Base-by-base conservation (phyloP, 2,329 filamentous ascomycete species). In the Ophiostoma novo-ulmi region DNA sequence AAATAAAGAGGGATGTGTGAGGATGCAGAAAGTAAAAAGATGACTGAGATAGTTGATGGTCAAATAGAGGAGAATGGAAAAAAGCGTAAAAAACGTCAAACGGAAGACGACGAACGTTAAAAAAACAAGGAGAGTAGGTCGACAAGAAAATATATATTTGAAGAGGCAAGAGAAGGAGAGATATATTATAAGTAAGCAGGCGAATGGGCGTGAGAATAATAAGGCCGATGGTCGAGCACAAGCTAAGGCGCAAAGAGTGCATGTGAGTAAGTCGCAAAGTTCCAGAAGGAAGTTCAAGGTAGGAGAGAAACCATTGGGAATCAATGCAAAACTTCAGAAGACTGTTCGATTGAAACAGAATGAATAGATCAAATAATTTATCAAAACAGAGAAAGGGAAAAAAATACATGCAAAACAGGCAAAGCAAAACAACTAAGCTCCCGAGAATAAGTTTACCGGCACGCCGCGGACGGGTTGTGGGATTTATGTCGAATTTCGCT, bases 381-480 rank as follows among this genome's bases (percentile, higher is more conserved):
- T 6, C 8, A 65, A 22, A 66, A 13, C n/a, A 41, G 61, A n/a
- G 20, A 5, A n/a, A 64, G 8, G 58, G 6, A n/a, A 39, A 41
- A 39, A 66, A 41, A 22, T 26, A 31, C 22, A 39, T 41, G 26
- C 1, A 41, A 11, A 22, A 64, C 61, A 36, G 31, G 20, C 35
- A 66, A 41, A 13, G 7, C 64, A 38, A 22, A 66, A 41, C 8
- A 41, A 41, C 13, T 31, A 41, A 41, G 36, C 64, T 66, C 64
- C 64, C 64, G 20, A 41, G 20, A 66, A 26, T 20, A 41, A 44
- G 20, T 41, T 26, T 66, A 8, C 61, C n/a, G 64, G 64, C 64
- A 38, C 64, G 64, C 64, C 64, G 31, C 63, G 35, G 35, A 66
- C 36, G 31, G 63, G 63, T 26, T 8, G 64, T 66, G 64, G 36